A percentile compares a stretch with the other conserved stretches of the same genome.
phyloP scores from a whole-genome alignment of 164 flowering plant genomes.

The Saururus chinensis region DNA sequence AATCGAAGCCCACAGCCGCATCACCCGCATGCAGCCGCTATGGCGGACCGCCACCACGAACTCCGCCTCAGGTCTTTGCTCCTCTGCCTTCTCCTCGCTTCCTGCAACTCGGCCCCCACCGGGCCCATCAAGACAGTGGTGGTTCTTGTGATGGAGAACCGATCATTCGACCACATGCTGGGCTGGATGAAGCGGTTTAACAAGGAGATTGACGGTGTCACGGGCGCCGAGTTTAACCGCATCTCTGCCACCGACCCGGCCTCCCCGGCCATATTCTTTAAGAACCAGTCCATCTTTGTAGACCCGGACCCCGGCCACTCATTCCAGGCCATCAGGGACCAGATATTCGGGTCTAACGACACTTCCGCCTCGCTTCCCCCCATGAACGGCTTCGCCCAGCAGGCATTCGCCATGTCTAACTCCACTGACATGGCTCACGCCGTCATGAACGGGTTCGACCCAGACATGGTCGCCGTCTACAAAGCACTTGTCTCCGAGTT shows the following conservation, averaged over 20 bases:
- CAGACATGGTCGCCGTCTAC: slow-evolving; percentile 47
- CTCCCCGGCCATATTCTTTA: slow-evolving; percentile 32
- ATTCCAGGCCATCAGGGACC: slow-evolving; percentile 64
- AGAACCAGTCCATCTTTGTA: slow-evolving; percentile 36
- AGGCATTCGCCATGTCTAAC: slow-evolving; percentile 36
- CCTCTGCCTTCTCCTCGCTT: neutral
- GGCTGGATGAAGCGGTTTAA: slow-evolving; percentile 75
- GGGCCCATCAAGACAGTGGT: slow-evolving; percentile 54
- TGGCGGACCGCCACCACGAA: neutral
- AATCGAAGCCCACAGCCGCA: too few relatives aligned
- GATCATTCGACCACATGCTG: slow-evolving; percentile 80
- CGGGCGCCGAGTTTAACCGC: slow-evolving; percentile 51
- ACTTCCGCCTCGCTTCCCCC: slow-evolving; percentile 34
- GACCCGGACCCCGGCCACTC: slow-evolving; percentile 87
- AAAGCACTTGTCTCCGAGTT: slow-evolving; percentile 46
- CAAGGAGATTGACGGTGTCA: slow-evolving; percentile 66
- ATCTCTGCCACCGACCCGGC: slow-evolving; percentile 31
- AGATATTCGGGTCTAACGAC: slow-evolving; percentile 51
- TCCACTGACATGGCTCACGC: slow-evolving; percentile 25
- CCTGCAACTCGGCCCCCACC: neutral
- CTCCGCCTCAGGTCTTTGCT: neutral
- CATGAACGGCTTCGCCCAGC: slow-evolving; percentile 73
- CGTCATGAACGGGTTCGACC: slow-evolving; percentile 68
- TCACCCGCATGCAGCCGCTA: neutral
- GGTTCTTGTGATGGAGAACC: slow-evolving; percentile 65